These are phyloP conservation scores for Penicillium oxalicum DNA, from an alignment of 2,329 filamentous ascomycete genomes.

Conservation along the genomic window DNA sequence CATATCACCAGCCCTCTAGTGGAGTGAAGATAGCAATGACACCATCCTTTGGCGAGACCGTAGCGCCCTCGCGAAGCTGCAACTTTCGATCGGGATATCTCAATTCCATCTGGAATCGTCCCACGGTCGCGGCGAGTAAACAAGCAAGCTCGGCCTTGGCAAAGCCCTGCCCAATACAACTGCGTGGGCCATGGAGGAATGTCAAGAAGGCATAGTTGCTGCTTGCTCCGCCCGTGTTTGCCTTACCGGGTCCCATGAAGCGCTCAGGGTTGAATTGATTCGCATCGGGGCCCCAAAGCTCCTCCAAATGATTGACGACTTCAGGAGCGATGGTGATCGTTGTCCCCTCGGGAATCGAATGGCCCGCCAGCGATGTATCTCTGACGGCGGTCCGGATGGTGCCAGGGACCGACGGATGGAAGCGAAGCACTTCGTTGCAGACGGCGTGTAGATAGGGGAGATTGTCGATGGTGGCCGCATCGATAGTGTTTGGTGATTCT, in stretches of 20 bases:
- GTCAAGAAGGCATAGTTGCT: slow-evolving; percentile 75
- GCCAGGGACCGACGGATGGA: slow-evolving; percentile 64
- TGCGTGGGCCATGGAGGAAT: slow-evolving; percentile 78
- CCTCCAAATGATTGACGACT: slow-evolving; percentile 63
- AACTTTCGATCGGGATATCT: slow-evolving; percentile 59
- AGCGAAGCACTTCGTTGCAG: slow-evolving; percentile 69
- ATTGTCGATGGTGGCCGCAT: slow-evolving; percentile 56
- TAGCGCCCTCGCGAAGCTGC: slow-evolving; percentile 63
- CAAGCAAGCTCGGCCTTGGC: slow-evolving; percentile 80
- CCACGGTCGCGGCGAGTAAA: slow-evolving; percentile 69
- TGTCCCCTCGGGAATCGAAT: slow-evolving; percentile 64
- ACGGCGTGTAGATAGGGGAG: slow-evolving; percentile 77
- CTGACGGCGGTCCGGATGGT: slow-evolving; percentile 61
- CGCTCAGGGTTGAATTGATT: slow-evolving; percentile 71
- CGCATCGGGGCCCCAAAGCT: slow-evolving; percentile 73
- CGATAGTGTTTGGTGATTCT: slow-evolving; percentile 59
- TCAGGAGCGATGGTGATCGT: slow-evolving; percentile 58
- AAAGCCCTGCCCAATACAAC: slow-evolving; percentile 78
- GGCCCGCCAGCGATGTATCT: slow-evolving; percentile 61
- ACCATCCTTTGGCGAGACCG: slow-evolving; percentile 65
- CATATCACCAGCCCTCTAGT: slow-evolving; percentile 27
- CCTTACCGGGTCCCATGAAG: slow-evolving; percentile 53
- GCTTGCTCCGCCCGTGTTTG: slow-evolving; percentile 63
- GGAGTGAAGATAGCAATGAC: slow-evolving; percentile 60
- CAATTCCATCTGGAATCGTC: slow-evolving; percentile 62